Base-by-base conservation (phyloP, 352 stramenopile species). In the Globisporangium echinulatum region DNA sequence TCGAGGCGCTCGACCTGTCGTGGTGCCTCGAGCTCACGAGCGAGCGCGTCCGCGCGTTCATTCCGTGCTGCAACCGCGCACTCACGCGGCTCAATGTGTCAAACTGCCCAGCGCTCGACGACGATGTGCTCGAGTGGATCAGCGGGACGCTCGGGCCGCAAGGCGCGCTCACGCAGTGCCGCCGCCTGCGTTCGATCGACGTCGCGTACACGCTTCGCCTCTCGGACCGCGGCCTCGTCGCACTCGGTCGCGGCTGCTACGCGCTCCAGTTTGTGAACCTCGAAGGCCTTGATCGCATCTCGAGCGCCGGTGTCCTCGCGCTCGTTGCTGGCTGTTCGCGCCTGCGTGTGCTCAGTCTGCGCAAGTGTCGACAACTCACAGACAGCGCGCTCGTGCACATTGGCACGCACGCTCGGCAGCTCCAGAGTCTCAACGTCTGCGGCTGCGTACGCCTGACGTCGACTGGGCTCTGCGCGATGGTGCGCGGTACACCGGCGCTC, bases 251-350 rank as follows among this genome's bases (percentile, higher is more conserved):
- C 7, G 78, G 79, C 6, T 92, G 83, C 58, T 62, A 56, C 42
- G 33, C 67, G 6, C 69, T 92, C 14, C 77, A 90, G 64, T 92
- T 92, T 54, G 42, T 92, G 49, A 92, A 88, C 64, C 49, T 92
- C 19, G 83, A 90, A 64, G 77, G 81, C 0, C 62, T 92, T 6
- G 72, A 85, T 19, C 68, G 66, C 13, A 79, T 92, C 25, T 74
- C 75, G 2, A 72, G 80, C 52, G 64, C 39, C 48, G 83, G 80
- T 0, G 68, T 90, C 10, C 59, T 75, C 4, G 58, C 72, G 7
- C 60, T 90, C 38, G 64, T 81, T 4, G 64, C 74, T 50, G 74
- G 75, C 1, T 92, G 80, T 50, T 71, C 68, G 59, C 56, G 59
- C 13, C 59, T 92, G 11, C 79, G 77, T 0, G 74, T 92, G 14